Percentiles rank a stretch among this genome's conserved stretches.
phyloP scores from a whole-genome alignment of 1,284 basidiomycete species.

The Pseudozyma flocculosa region DNA sequence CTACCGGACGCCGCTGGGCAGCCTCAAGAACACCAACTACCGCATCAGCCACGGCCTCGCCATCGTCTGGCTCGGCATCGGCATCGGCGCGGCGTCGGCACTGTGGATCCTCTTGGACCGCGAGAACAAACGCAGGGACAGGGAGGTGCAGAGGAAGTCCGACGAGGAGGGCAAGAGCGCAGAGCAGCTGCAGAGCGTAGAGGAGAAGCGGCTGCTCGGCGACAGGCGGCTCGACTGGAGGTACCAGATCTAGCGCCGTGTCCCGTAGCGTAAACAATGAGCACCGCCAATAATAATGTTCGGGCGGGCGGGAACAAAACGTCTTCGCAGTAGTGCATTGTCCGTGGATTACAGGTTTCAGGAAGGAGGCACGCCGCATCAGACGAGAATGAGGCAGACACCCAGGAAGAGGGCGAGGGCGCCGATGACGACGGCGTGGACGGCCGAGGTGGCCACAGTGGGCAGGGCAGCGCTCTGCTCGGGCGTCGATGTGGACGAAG shows the following conservation, averaged over 20 bases:
- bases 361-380: too few relatives aligned
- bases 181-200: slow-evolving; percentile 5
- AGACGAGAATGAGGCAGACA: too few relatives aligned
- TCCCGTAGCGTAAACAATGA: too few relatives aligned
- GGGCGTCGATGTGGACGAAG: slow-evolving; percentile 12
- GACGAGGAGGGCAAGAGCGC: not conserved
- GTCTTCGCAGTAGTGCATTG: too few relatives aligned
- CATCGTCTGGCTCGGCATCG: slow-evolving; percentile 58
- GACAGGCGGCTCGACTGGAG: slow-evolving; percentile 27
- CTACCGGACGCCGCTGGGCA: slow-evolving; percentile 64
- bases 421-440: not conserved
- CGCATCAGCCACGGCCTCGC: slow-evolving; percentile 64
- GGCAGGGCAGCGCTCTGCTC: slow-evolving; percentile 4
- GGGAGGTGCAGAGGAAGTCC: slow-evolving; percentile 9
- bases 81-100: slow-evolving; percentile 62
- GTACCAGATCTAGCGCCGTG: slow-evolving; percentile 13
- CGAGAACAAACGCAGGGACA: slow-evolving; percentile 64
- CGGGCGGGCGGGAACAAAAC: too few relatives aligned
- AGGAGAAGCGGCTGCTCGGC: slow-evolving; percentile 12
- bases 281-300: too few relatives aligned
- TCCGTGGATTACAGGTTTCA: too few relatives aligned
- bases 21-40: slow-evolving; percentile 62
- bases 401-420: not conserved
- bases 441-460: not conserved
- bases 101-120: slow-evolving; percentile 64